These are phyloP conservation scores for Metrosideros polymorpha DNA, from an alignment of 441 rosid genomes.

Conservation along the genomic window DNA sequence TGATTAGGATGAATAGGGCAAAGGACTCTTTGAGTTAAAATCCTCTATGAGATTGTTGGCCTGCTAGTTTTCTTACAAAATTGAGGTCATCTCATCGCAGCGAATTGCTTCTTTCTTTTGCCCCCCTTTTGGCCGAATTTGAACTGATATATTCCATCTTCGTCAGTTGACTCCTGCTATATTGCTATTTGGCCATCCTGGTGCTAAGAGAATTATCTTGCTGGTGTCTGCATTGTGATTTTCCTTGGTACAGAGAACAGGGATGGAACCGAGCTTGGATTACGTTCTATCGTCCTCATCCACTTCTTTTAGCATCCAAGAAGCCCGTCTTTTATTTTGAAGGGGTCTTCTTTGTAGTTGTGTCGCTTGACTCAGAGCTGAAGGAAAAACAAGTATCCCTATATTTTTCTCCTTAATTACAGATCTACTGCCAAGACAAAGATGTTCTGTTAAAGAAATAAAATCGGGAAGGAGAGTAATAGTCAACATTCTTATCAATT, in stretches of 20 bases:
- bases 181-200: background rate
- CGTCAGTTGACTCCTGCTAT: background rate
- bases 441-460: no score
- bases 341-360: background rate
- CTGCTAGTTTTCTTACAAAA: background rate
- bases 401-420: no score
- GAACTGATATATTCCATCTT: background rate
- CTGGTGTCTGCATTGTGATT: background rate
- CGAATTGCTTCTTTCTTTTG: background rate
- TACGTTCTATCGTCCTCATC: background rate
- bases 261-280: background rate
- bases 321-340: background rate
- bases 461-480: no score
- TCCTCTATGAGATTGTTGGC: background rate
- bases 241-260: background rate
- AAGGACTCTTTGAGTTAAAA: background rate
- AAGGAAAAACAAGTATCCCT: background rate
- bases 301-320: background rate
- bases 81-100: background rate
- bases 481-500: no score
- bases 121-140: no score
- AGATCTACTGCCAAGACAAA: no score
- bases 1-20: background rate
- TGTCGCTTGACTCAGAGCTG: background rate
- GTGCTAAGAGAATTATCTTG: background rate